phyloP scores from a whole-genome alignment of 1,284 basidiomycete species.

The Cryptococcus sp. region DNA sequence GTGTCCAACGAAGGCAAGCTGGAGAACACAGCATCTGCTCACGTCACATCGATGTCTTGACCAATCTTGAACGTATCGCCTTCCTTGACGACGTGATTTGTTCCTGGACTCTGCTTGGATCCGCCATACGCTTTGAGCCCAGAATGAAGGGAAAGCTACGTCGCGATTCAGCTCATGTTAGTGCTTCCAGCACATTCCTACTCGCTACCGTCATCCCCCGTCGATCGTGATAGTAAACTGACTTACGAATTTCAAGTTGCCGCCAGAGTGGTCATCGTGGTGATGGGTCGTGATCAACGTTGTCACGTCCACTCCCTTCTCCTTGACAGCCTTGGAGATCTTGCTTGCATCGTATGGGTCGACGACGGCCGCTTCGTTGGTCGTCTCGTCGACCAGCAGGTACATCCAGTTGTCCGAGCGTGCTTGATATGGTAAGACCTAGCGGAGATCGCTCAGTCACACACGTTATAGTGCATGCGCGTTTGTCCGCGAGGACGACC shows the following conservation, averaged over 20 bases:
- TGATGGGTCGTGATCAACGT: constrained; percentile 85
- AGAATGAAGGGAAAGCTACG: constrained; percentile 55
- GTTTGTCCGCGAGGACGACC: no score
- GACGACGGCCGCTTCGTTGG: constrained; percentile 68
- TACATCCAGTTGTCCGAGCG: constrained; percentile 87
- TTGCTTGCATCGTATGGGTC: constrained; percentile 74
- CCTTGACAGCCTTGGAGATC: constrained; percentile 67
- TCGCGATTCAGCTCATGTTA: background rate
- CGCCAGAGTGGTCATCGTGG: constrained; percentile 87
- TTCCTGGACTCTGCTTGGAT: constrained; percentile 66
- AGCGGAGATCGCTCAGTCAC: no score
- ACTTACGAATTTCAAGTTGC: constrained; percentile 64
- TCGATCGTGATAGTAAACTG: background rate
- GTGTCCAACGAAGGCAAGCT: background rate
- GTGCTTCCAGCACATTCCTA: background rate
- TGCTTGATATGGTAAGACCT: constrained; percentile 73
- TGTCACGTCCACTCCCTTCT: constrained; percentile 64
- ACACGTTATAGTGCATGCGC: no score
- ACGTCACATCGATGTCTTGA: constrained; percentile 71
- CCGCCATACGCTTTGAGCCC: constrained; percentile 80
- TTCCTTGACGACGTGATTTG: constrained; percentile 75
- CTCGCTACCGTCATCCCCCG: background rate
- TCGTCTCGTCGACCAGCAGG: constrained; percentile 71
- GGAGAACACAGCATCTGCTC: constrained; percentile 12
- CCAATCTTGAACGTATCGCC: constrained; percentile 73